A percentile compares a stretch with the other conserved stretches of the same genome.
These are phyloP conservation scores for Cyberlindnera americana DNA, from an alignment of 805 yeast genomes.

Conservation along the genomic window DNA sequence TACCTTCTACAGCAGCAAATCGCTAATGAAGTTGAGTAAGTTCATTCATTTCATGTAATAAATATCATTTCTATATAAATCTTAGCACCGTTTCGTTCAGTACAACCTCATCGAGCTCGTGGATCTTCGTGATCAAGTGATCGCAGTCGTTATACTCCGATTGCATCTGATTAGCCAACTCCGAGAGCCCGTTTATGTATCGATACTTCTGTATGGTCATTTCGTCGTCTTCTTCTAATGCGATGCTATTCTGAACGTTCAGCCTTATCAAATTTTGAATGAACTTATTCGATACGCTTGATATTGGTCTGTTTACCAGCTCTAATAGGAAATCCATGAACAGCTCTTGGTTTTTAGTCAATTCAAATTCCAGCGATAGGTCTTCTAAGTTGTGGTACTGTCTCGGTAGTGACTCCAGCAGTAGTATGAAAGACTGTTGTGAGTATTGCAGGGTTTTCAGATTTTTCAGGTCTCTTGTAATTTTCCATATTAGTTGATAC, in stretches of 20 bases:
- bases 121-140: conserved; percentile 5
- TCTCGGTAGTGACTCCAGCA: conserved; percentile 18
- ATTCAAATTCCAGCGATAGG: background rate
- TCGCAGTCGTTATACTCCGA: conserved; percentile 5
- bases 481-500: conserved; percentile 18
- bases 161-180: conserved; percentile 8
- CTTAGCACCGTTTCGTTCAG: conserved; percentile 14
- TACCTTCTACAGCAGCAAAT: conserved; percentile 30
- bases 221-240: conserved; percentile 9
- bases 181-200: conserved; percentile 13
- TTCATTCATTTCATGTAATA: background rate
- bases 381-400: conserved; percentile 11
- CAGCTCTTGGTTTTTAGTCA: conserved; percentile 11
- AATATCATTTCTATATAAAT: conserved; percentile 22
- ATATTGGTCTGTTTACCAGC: conserved; percentile 8
- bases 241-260: conserved; percentile 7
- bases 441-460: conserved; percentile 1
- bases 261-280: conserved; percentile 11
- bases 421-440: conserved; percentile 5
- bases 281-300: conserved; percentile 7
- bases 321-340: conserved; percentile 9
- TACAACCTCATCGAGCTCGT: conserved; percentile 34
- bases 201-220: conserved; percentile 18
- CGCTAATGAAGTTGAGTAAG: conserved; percentile 36
- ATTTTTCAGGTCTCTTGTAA: conserved; percentile 6